Evolutionary conservation across 1,139 yeast species (phyloP), one percentile per base, ranked within the genome.

Genomic region (Zygosaccharomyces sapae): DNA sequence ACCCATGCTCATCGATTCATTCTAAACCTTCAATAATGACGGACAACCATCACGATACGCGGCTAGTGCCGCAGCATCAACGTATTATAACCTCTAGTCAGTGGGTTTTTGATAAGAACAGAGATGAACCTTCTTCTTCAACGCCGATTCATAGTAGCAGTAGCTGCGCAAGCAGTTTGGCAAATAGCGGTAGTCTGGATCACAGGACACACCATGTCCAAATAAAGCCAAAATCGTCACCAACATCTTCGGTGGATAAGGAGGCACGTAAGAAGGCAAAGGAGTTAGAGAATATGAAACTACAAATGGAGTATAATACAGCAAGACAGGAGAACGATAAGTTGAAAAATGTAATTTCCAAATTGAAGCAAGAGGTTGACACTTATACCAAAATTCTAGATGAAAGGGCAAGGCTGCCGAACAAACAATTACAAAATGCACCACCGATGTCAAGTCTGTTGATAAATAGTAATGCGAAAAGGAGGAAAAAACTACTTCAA

Each of bases 331-430:
- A 58, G 43, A 58, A 58, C 49, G 57, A 57, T 36, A 56, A 56
- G 37, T 48, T 58, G 31, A 63, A 57, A 43, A 51, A 53, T 13
- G 65, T 63, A n/a, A 55, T 54, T 3, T 50, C 53, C 27, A 55
- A 56, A 44, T 49, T 57, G 29, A 55, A 57, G 38, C 60, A 57
- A 33, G 70, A 68, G 27, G 66, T 69, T 9, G 70, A 68, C 47
- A 41, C 61, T 29, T 52, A 58, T 51, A 51, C 57, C 34, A 53
- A 54, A 20, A 52, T 56, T 38, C 29, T 55, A 33, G 49, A 35
- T 19, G 38, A 39, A 41, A 40, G 22, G 29, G 39, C 46, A 39
- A 18, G 35, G 16, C 20, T 16, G 3, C 19, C 33, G 31, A 33
- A 20, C 38, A 16, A 16, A 16, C 16, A 22, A 30, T 13, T 22